Base-by-base conservation (phyloP, 768 basidiomycete genomes). In the Podaxis pistillaris region DNA sequence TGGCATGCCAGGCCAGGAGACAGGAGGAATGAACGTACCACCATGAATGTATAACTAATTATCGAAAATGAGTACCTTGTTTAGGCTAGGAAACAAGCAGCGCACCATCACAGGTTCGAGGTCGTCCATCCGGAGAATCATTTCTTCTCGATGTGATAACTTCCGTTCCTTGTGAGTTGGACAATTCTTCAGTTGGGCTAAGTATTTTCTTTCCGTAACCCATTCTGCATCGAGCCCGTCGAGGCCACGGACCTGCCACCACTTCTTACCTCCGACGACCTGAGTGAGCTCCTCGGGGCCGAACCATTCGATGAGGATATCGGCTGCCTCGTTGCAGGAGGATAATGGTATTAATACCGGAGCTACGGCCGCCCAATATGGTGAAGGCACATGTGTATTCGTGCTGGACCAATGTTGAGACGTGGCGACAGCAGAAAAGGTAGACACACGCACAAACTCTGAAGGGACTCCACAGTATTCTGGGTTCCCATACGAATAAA, bases 201-300 rank as follows among this genome's bases (percentile, higher is more conserved):
- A 66, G 63, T 79, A 80, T 40, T 81, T 76, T 65, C 79, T 80
- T 67, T 85, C 79, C 0, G 84, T 81, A 30, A 86, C 77, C 85
- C 85, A 86, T 69, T 86, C 85, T 2, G 76, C 84, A 63, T 91
- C 88, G 1, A 91, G 75, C 1, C 90, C 90, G 59, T 84, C 81
- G 33, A 90, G 74, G 6, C 88, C 87, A 44, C 90, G 81, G 36
- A 91, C 86, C 73, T 92, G 90, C 92, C 91, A 93, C 92, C 91
- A 94, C 60, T 86, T 79, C 61, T 85, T 84, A 2, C 91, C 92
- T 28, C 92, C 92, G 9, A 90, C 87, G 13, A 90, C 83, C 30
- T 78, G 72, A 68, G 83, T 81, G 30, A 91, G 81, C 64, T 87
- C 84, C 36, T 89, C 85, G 0, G 88, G 86, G 1, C 89, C 89